phyloP scores from a whole-genome alignment of 2,329 filamentous ascomycete species.

The Alternaria sp. region DNA sequence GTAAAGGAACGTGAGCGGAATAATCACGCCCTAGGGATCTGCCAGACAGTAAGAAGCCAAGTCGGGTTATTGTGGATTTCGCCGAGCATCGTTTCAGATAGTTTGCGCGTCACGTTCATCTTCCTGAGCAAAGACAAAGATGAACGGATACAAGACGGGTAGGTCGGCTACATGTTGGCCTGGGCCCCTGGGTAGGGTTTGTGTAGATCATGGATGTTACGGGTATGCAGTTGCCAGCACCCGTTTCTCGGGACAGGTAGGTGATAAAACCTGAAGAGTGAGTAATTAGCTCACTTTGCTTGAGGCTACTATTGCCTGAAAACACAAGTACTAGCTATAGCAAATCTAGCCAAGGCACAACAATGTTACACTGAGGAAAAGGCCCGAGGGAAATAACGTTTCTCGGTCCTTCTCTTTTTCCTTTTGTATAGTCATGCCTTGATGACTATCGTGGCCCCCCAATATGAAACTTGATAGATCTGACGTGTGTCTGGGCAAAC shows the following conservation, averaged over 20 bases:
- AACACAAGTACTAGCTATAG: neutral
- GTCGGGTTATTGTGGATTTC: neutral
- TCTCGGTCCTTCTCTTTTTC: neutral
- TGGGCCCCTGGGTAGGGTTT: neutral
- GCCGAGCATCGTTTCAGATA: neutral
- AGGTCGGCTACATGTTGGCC: conserved; percentile 3
- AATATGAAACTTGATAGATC: neutral
- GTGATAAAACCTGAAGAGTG: neutral
- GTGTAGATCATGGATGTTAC: neutral
- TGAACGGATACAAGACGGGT: conserved; percentile 13
- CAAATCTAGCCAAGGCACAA: neutral
- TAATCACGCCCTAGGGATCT: neutral
- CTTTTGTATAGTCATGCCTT: neutral
- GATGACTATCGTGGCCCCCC: neutral
- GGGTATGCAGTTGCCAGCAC: neutral
- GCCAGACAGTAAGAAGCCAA: neutral
- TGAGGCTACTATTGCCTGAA: neutral
- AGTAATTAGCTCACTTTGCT: neutral
- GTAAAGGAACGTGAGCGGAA: neutral
- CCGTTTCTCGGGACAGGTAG: neutral
- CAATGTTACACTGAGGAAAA: neutral
- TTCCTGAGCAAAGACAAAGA: neutral
- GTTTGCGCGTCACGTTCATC: conserved; percentile 2
- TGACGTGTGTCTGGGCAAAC: conserved; percentile 2
- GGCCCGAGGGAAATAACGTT: neutral